Percentiles rank a stretch among this genome's conserved stretches.
Conservation (phyloP, 108 stramenopile species). For the Conticribra guillardii region DNA sequence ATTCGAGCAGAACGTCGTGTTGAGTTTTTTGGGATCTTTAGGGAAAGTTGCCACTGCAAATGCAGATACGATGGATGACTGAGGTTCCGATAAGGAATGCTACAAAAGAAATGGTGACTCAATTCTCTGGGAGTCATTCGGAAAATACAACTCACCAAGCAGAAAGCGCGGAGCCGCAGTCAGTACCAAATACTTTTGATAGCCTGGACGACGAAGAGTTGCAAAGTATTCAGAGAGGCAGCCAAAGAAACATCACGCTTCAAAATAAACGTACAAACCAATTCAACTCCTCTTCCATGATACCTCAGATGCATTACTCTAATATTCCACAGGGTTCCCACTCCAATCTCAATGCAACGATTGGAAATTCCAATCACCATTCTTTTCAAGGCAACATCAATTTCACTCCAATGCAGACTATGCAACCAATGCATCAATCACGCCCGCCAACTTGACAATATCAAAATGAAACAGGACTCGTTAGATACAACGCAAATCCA, state of each 20-base stretch:
- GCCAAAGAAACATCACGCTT: background rate
- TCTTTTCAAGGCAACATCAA: background rate
- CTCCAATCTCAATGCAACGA: background rate
- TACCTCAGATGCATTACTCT: background rate
- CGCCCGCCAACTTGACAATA: background rate
- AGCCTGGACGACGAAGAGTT: constrained; percentile 17
- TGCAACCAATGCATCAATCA: background rate
- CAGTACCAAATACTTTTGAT: constrained; percentile 16
- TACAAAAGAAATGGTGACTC: constrained; percentile 41
- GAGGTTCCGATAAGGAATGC: constrained; percentile 53
- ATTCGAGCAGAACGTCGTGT: constrained; percentile 18
- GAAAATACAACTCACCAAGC: background rate
- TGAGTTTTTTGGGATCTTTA: constrained; percentile 51
- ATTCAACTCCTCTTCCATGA: background rate
- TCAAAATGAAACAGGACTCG: background rate
- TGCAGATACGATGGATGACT: constrained; percentile 34
- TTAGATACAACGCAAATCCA: constrained; percentile 1
- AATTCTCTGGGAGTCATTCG: constrained; percentile 7
- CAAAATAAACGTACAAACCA: background rate
- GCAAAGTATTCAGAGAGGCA: too few species aligned
- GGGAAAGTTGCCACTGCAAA: constrained; percentile 46
- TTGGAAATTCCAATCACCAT: background rate
- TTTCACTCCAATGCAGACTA: constrained; percentile 23
- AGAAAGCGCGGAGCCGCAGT: constrained; percentile 4
- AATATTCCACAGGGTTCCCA: background rate